Conservation (phyloP, 1,284 basidiomycete genomes). For the Ustilago trichophora region DNA sequence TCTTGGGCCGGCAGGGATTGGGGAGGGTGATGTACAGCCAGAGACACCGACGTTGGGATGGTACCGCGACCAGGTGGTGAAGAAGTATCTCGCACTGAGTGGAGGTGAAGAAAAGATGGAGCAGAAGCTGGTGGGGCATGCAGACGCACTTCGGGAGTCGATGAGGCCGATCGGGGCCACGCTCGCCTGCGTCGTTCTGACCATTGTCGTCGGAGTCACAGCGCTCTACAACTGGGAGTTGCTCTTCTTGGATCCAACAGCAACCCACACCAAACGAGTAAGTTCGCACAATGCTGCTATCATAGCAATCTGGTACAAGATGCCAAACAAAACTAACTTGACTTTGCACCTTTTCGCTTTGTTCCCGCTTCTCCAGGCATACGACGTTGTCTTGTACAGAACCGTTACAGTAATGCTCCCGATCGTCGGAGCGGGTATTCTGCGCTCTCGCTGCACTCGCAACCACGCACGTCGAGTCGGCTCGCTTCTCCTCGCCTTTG, state of each 20-base stretch:
- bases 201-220: background rate
- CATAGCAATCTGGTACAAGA: no score
- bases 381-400: no score
- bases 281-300: no score
- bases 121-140: background rate
- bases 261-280: no score
- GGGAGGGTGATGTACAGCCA: constrained; percentile 17
- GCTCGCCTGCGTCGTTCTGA: constrained; percentile 15
- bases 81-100: constrained; percentile 1
- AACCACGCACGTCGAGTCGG: constrained; percentile 19
- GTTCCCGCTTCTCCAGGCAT: no score
- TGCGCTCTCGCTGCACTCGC: constrained; percentile 7
- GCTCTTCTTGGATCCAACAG: background rate
- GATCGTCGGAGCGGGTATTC: background rate
- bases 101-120: background rate
- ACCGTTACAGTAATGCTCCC: constrained; percentile 1
- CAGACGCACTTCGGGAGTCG: constrained; percentile 11
- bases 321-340: no score
- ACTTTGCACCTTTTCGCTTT: no score
- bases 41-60: constrained; percentile 25
- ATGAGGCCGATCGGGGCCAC: constrained; percentile 19
- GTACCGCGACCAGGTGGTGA: constrained; percentile 20
- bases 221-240: background rate
- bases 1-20: background rate
- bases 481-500: constrained; percentile 50